Evolutionary conservation across 1,139 yeast species (phyloP).

Genomic region (Zygoascus hellenicus): DNA sequence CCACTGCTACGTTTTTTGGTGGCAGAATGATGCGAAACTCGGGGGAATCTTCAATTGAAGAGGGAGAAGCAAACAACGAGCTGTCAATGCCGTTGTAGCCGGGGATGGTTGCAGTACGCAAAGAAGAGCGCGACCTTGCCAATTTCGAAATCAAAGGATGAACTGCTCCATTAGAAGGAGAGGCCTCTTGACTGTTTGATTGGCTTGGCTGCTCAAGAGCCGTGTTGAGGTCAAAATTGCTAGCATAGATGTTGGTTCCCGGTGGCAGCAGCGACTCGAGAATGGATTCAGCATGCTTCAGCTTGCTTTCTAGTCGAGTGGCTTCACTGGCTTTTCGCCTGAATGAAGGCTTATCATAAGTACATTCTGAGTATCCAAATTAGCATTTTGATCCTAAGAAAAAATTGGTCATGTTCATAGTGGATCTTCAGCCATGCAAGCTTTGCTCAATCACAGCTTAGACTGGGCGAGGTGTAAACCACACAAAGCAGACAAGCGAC

Average conservation of each 20-base stretch:
- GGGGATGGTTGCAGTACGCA: not conserved
- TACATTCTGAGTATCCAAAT: constrained; percentile 41
- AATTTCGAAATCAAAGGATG: not conserved
- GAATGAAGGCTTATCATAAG: constrained; percentile 71
- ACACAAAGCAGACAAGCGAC: not conserved
- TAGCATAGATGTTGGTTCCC: constrained; percentile 44
- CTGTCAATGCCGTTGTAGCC: constrained; percentile 9
- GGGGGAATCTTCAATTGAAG: constrained; percentile 10
- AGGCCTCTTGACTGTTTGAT: not conserved
- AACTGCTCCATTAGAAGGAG: not conserved
- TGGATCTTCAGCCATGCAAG: no score
- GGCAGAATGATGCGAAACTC: constrained; percentile 64
- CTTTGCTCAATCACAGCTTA: not conserved
- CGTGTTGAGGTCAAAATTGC: constrained; percentile 42
- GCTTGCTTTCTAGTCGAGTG: constrained; percentile 33
- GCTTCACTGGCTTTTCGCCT: constrained; percentile 44
- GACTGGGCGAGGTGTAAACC: not conserved
- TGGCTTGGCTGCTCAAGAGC: not conserved
- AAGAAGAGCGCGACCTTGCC: not conserved
- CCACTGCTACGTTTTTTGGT: constrained; percentile 63
- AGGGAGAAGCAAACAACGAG: constrained; percentile 11
- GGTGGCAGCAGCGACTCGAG: constrained; percentile 46
- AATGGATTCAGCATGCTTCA: constrained; percentile 35
- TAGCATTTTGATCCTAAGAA: no score
- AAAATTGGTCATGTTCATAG: no score